phyloP scores from a whole-genome alignment of 75 land plant genomes.

The Picea sitchensis region DNA sequence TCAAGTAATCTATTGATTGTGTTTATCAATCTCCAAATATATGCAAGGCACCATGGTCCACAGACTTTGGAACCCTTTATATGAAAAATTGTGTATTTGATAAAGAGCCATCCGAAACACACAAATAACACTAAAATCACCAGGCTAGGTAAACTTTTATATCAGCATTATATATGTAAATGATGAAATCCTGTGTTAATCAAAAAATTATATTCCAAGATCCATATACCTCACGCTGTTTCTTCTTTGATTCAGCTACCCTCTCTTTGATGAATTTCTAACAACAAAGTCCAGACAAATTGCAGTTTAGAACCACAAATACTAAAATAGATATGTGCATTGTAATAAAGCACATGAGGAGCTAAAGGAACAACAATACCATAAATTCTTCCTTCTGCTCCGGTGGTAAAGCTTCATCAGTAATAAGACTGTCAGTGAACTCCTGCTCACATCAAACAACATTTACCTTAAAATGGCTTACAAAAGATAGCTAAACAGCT shows the following conservation, averaged over 20 bases:
- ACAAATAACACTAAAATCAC: no score
- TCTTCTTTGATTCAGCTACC: conserved; percentile 59
- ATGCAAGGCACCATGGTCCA: background rate
- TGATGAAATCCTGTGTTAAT: background rate
- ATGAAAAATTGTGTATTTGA: no score
- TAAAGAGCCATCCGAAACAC: no score
- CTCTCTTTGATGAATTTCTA: conserved; percentile 65
- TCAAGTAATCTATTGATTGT: background rate
- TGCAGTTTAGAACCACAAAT: background rate
- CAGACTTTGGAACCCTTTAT: no score
- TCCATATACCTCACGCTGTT: conserved; percentile 59
- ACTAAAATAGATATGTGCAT: background rate
- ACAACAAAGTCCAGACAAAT: background rate
- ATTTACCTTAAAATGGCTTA: background rate
- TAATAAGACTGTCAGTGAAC: conserved; percentile 58
- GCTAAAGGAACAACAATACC: conserved; percentile 28
- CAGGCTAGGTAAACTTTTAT: background rate
- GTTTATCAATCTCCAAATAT: background rate
- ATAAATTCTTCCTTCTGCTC: conserved; percentile 82
- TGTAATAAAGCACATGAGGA: background rate
- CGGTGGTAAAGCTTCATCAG: conserved; percentile 59
- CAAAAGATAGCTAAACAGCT: background rate
- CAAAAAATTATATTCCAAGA: conserved; percentile 1
- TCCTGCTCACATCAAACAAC: conserved; percentile 45
- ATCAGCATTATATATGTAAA: background rate